phyloP scores from a whole-genome alignment of 2,329 filamentous ascomycete genomes.

The Aspergillus thermomutatus region DNA sequence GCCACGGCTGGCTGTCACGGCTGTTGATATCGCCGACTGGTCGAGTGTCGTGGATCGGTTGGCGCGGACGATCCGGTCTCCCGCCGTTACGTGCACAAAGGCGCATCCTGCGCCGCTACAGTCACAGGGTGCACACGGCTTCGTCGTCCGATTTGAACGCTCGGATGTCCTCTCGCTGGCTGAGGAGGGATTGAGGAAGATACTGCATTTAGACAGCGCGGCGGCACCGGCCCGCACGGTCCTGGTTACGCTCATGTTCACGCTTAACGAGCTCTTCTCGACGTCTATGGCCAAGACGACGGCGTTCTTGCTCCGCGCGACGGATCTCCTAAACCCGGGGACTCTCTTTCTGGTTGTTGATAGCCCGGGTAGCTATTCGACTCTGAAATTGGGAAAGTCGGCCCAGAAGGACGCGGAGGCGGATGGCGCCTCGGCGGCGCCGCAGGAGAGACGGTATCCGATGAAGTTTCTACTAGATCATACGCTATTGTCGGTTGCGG shows the following conservation, averaged over 20 bases:
- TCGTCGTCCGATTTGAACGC: conserved; percentile 45
- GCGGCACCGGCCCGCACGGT: conserved; percentile 27
- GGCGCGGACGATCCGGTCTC: conserved; percentile 49
- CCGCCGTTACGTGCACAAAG: conserved; percentile 26
- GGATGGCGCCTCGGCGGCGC: conserved; percentile 36
- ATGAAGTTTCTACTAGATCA: conserved; percentile 93
- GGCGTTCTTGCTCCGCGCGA: conserved; percentile 67
- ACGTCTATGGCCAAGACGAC: conserved; percentile 72
- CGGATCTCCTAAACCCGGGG: conserved; percentile 53
- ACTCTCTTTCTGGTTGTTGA: conserved; percentile 82
- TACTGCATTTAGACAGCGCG: conserved; percentile 21
- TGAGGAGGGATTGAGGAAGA: conserved; percentile 35
- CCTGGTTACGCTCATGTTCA: conserved; percentile 85
- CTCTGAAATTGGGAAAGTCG: conserved; percentile 63
- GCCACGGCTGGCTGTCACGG: conserved; percentile 44
- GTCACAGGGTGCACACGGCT: conserved; percentile 4
- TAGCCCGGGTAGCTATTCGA: conserved; percentile 90
- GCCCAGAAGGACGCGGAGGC: conserved; percentile 19
- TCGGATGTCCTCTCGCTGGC: conserved; percentile 49
- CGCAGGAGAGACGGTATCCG: conserved; percentile 64
- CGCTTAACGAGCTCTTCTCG: conserved; percentile 90
- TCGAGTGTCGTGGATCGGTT: conserved; percentile 59
- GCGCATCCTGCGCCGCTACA: conserved; percentile 29
- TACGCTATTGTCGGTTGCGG: conserved; percentile 58
- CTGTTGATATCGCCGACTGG: conserved; percentile 87